Evolutionary conservation across 192 early-diverging fungal genomes (phyloP), one percentile per base, ranked within the genome.

Genomic region (Geranomyces variabilis): DNA sequence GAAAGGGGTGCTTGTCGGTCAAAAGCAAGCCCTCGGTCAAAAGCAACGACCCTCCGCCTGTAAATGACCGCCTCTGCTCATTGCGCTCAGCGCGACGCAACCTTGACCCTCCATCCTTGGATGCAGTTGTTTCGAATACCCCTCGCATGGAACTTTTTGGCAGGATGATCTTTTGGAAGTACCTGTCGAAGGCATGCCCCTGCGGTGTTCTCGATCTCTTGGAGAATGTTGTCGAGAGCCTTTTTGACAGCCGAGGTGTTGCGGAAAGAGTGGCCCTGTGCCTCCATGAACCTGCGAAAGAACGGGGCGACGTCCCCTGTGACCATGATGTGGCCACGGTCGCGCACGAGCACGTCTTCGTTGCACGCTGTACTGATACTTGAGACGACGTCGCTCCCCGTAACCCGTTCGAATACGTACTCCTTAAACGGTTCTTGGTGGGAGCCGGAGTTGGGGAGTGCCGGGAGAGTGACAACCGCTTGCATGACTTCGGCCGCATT

Each of bases 321-420:
- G 41, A 63, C 62, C 62, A 63, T 63, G 24, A 33, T 33, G 33
- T 63, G 62, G 19, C 62, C 33, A 34, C 10, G 17, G 62, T 63
- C 62, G 9, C 62, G 62, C 10, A 63, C 33, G 34, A 63, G 62
- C 62, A 9, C 13, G 12, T 33, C 62, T 12, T 63, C 62, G 12
- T 24, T 22, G 33, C 14, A 12, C 10, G 62, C 62, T 9, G 62
- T 33, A 9, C 15, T 44, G 9, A 63, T 10, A 33, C 13, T 12
- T 24, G 9, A 15, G 15, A 63, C 13, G 33, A 63, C 33, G 15
- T 63, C 10, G 7, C 33, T 24, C 13, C 14, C 13, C 8, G 12
- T 8, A 34, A 63, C 62, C 17, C 24, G 9, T 41, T 63, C 33
- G 62, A 12, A 57, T 24, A 34, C 62, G 28, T 12, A 17, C 19